Evolutionary conservation across 2,329 filamentous ascomycete genomes (phyloP).

Genomic region (Exophiala sideris): DNA sequence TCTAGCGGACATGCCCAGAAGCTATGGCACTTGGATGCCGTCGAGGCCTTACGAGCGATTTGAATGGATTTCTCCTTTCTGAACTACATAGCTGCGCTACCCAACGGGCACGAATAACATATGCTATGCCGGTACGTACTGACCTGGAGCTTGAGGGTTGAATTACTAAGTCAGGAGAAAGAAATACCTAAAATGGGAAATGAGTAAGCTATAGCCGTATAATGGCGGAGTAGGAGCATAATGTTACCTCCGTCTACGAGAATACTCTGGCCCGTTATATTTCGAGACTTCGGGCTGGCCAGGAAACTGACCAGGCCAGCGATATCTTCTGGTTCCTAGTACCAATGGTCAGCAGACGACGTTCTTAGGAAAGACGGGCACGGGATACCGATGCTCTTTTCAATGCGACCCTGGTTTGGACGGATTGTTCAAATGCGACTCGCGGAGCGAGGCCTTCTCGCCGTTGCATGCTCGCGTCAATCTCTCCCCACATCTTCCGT

Average conservation of each 20-base stretch:
- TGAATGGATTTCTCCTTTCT: too few relatives aligned
- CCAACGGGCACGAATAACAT: too few relatives aligned
- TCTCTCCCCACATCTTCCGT: constrained; percentile 61
- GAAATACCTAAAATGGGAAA: too few relatives aligned
- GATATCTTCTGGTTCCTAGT: constrained; percentile 60
- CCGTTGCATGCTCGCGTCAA: constrained; percentile 57
- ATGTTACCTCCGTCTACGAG: constrained; percentile 56
- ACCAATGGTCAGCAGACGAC: not conserved
- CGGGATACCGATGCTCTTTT: constrained; percentile 41
- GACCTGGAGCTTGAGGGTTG: too few relatives aligned
- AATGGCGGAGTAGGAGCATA: too few relatives aligned
- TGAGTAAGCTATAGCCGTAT: too few relatives aligned
- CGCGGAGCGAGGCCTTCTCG: constrained; percentile 49
- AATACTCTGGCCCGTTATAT: constrained; percentile 63
- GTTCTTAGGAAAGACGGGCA: not conserved
- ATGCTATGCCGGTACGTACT: too few relatives aligned
- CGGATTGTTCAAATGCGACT: constrained; percentile 54
- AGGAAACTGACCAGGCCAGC: constrained; percentile 59
- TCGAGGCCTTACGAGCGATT: too few relatives aligned
- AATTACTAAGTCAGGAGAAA: too few relatives aligned
- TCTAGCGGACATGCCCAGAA: too few relatives aligned
- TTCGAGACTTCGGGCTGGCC: constrained; percentile 56
- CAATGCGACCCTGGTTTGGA: constrained; percentile 52
- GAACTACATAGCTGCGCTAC: too few relatives aligned
- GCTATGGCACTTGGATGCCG: too few relatives aligned